Evolutionary conservation across 176 grass and related monocot genomes (phyloP).

Genomic region (Bolboschoenus planiculmis): DNA sequence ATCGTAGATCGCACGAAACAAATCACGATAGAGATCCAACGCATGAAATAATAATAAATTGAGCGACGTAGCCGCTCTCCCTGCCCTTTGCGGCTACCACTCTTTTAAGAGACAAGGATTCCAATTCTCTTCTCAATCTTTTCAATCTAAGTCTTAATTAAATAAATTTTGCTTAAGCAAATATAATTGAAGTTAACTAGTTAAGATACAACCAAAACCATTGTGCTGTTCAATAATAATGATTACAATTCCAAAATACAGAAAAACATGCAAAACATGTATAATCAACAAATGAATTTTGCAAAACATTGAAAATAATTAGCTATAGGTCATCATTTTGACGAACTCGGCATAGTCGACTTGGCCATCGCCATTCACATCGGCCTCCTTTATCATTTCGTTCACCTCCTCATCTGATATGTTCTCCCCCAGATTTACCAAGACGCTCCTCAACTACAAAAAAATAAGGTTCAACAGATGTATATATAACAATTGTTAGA

Average conservation of each 20-base stretch:
- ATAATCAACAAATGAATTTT: background rate
- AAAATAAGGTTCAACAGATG: background rate
- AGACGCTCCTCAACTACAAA: background rate
- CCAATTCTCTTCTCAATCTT: background rate
- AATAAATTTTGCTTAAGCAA: background rate
- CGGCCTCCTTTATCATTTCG: constrained; percentile 26
- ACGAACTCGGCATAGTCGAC: constrained; percentile 20
- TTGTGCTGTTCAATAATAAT: background rate
- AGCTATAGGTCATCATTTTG: constrained; percentile 13
- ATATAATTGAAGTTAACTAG: background rate
- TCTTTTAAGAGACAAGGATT: too few relatives aligned
- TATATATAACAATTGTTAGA: background rate
- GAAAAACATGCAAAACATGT: background rate
- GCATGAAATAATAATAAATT: too few relatives aligned
- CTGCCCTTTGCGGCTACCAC: too few relatives aligned
- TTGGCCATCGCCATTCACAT: constrained; percentile 13
- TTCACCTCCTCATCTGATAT: constrained; percentile 11
- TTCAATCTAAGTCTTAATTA: background rate
- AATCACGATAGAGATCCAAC: too few relatives aligned
- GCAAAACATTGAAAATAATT: background rate
- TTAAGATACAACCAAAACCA: background rate
- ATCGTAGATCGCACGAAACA: too few relatives aligned
- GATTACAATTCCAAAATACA: background rate
- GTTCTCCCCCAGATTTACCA: constrained; percentile 10
- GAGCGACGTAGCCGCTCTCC: too few relatives aligned